Base-by-base conservation (phyloP, 352 stramenopile species). In the Globisporangium recalcitrans region DNA sequence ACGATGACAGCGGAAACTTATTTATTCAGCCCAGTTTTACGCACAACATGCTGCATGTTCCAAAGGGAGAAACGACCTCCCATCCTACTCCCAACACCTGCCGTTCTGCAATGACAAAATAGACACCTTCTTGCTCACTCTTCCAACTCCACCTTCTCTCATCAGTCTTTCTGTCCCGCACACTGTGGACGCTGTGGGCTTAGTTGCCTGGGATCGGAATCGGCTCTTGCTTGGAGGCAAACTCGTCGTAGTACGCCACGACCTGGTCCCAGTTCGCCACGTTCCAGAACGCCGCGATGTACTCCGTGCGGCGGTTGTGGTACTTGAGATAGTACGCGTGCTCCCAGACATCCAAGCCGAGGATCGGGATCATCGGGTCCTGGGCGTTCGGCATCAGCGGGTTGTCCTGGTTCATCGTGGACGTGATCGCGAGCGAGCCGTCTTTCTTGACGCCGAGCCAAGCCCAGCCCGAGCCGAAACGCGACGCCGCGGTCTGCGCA, bases 201-300 rank as follows among this genome's bases (percentile, higher is more conserved):
- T 56, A 74, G 64, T 77, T 77, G 47, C 67, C 71, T 56, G 68
- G 65, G 47, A 80, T 80, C 52, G 78, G 78, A 54, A 88, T 78
- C n/a, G 87, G 68, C 77, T 91, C 85, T 56, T 77, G 73, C 76
- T 93, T 88, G 16, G 80, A 90, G 57, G 88, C 88, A 69, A 93
- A 96, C n/a, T 93, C 66, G 78, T 95, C 86, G 72, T 96, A 96
- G 85, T 96, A 95, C 71, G 95, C 78, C 21, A 91, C 87, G 46
- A 97, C 91, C 79, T 95, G 91, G 75, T 96, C 85, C 88, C 88
- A 97, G 87, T 97, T 97, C 70, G 90, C 94, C 64, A 99, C 93
- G 82, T 98, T 98, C 96, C 96, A 99, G 80, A 97, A 98, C 66
- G 96, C 97, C 52, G 85, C 88, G 67, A 99, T 97, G 90, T 99